Conservation (phyloP, 1,284 basidiomycete species). For the Cryptococcus sp. region DNA sequence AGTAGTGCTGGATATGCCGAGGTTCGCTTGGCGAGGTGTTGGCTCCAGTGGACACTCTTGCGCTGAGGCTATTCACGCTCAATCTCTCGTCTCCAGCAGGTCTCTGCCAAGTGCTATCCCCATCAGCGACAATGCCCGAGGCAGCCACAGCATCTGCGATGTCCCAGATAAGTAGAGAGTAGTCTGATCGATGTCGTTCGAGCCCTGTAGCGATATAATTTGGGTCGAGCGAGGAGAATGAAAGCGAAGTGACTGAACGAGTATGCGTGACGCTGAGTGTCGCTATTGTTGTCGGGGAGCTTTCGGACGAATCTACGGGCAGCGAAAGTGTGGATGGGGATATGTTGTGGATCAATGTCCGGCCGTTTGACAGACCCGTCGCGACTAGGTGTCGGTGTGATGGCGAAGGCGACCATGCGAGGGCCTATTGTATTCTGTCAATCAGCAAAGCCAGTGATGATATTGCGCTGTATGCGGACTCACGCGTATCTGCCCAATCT, state of each 20-base stretch:
- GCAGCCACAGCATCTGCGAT: constrained; percentile 36
- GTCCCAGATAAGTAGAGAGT: constrained; percentile 52
- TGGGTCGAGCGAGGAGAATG: constrained; percentile 45
- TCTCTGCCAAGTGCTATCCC: constrained; percentile 23
- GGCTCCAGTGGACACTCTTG: constrained; percentile 13
- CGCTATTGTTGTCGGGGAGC: constrained; percentile 18
- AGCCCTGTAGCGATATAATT: constrained; percentile 47
- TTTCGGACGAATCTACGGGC: constrained; percentile 15
- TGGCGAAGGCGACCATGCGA: constrained; percentile 47
- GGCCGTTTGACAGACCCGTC: constrained; percentile 40
- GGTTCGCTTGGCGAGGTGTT: constrained; percentile 18
- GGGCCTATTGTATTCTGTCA: constrained; percentile 25
- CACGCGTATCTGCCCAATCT: constrained; percentile 44
- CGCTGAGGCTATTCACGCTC: constrained; percentile 30
- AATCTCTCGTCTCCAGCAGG: constrained; percentile 26
- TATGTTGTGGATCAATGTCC: constrained; percentile 38
- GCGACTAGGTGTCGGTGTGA: constrained; percentile 41
- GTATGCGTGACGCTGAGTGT: constrained; percentile 44
- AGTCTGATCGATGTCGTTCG: constrained; percentile 51
- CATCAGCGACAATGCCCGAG: constrained; percentile 23
- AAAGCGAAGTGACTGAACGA: constrained; percentile 43
- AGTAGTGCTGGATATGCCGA: constrained; percentile 50
- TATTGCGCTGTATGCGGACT: constrained; percentile 4
- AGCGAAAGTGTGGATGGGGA: constrained; percentile 40
- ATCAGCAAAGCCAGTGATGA: background rate